Percentiles rank a stretch among this genome's conserved stretches.
phyloP scores from a whole-genome alignment of 1,284 basidiomycete species.

The Puccinia coronata region DNA sequence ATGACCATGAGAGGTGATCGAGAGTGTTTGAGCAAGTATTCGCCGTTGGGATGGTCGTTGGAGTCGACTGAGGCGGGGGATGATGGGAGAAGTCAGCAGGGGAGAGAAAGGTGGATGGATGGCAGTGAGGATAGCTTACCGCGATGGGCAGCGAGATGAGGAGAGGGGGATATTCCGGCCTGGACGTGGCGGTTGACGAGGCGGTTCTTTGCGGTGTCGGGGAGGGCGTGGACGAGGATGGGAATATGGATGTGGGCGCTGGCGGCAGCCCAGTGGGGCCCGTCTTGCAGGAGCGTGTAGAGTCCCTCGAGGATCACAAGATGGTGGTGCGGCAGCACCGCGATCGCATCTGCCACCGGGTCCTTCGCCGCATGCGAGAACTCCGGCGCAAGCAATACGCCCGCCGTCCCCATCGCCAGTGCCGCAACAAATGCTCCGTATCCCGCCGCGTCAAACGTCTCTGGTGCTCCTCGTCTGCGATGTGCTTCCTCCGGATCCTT shows the following conservation, averaged over 20 bases:
- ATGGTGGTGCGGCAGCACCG: not conserved
- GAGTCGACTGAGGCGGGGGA: slow-evolving; percentile 4
- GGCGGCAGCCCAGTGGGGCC: slow-evolving; percentile 6
- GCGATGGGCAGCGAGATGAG: slow-evolving; percentile 1
- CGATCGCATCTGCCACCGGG: slow-evolving; percentile 2
- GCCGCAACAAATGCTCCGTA: slow-evolving; percentile 7
- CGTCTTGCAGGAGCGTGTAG: slow-evolving; percentile 6
- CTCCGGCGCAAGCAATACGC: slow-evolving; percentile 6
- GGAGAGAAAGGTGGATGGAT: not conserved
- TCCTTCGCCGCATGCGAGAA: slow-evolving; percentile 43
- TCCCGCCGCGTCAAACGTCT: slow-evolving; percentile 19
- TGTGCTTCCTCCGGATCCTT: slow-evolving; percentile 41
- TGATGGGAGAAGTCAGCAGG: not conserved
- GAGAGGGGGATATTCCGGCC: slow-evolving; percentile 6
- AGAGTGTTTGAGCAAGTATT: slow-evolving; percentile 15
- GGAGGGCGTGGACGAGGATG: not conserved
- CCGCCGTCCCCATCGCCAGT: not conserved
- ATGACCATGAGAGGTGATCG: slow-evolving; percentile 5
- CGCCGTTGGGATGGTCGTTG: slow-evolving; percentile 41
- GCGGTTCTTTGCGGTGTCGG: not conserved
- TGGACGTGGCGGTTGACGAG: slow-evolving; percentile 23
- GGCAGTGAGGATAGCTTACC: too few species aligned
- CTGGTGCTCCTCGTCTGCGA: slow-evolving; percentile 13
- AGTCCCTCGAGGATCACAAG: slow-evolving; percentile 42
- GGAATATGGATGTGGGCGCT: not conserved